These are phyloP conservation scores for Prunus kanzakura DNA, from an alignment of 306 rosid species.

Conservation along the genomic window DNA sequence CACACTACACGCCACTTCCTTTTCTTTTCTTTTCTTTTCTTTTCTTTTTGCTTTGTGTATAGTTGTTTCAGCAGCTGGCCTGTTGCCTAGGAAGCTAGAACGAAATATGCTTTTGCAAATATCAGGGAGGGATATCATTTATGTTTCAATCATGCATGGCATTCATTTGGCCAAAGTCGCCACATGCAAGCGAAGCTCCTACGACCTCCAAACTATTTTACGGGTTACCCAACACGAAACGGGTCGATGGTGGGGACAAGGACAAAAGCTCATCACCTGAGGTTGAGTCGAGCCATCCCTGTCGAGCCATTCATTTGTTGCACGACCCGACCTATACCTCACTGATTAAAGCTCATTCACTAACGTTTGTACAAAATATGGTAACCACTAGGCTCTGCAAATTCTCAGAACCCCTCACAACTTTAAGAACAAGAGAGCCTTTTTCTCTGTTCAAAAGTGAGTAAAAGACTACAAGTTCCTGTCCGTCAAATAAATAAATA, in stretches of 20 bases:
- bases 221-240: no score
- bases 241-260: neutral
- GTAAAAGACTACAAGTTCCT: neutral
- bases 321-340: no score
- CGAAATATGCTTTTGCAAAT: no score
- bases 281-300: no score
- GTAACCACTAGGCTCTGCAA: neutral
- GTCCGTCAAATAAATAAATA: neutral
- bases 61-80: neutral
- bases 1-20: constrained; percentile 9
- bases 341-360: no score
- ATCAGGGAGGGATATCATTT: constrained; percentile 22
- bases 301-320: no score
- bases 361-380: neutral
- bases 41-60: constrained; percentile 9
- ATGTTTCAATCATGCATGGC: constrained; percentile 57
- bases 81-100: no score
- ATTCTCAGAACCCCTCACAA: neutral
- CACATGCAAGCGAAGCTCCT: no score
- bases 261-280: neutral
- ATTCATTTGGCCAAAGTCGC: constrained; percentile 26
- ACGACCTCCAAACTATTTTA: no score
- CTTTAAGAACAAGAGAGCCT: neutral
- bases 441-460: neutral
- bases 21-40: constrained; percentile 6